Evolutionary conservation across 768 basidiomycete species (phyloP).

Genomic region (Boletus subcaerulescens): DNA sequence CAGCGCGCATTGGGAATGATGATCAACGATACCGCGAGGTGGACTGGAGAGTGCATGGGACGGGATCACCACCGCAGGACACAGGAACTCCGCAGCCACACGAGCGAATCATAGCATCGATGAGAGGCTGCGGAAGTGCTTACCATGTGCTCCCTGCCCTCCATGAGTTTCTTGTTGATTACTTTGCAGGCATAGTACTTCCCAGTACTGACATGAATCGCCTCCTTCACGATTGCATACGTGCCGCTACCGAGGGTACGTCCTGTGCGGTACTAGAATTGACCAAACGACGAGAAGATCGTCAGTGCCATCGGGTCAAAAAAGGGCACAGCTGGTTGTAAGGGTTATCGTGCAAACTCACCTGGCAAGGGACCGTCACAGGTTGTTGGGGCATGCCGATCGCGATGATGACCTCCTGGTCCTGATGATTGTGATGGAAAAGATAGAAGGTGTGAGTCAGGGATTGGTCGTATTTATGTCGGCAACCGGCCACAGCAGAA

Average conservation of each 20-base stretch:
- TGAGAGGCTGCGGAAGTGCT: slow-evolving; percentile 22
- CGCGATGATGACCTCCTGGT: slow-evolving; percentile 5
- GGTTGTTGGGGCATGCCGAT: slow-evolving; percentile 31
- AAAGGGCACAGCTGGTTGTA: background rate
- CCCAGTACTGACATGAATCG: slow-evolving; percentile 87
- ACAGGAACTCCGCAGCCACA: background rate
- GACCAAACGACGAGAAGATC: background rate
- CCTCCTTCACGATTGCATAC: slow-evolving; percentile 94
- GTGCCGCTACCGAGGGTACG: slow-evolving; percentile 89
- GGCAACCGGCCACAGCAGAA: slow-evolving; percentile 11
- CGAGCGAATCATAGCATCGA: slow-evolving; percentile 6
- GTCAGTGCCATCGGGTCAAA: slow-evolving; percentile 4
- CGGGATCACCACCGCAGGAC: slow-evolving; percentile 1
- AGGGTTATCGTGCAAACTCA: slow-evolving; percentile 16
- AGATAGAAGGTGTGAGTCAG: slow-evolving; percentile 7
- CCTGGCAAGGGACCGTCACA: slow-evolving; percentile 47
- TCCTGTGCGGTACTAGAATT: slow-evolving; percentile 75
- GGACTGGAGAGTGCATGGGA: background rate
- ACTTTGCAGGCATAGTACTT: slow-evolving; percentile 99
- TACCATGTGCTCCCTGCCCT: slow-evolving; percentile 97
- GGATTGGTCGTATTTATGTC: slow-evolving; percentile 15
- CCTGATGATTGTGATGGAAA: slow-evolving; percentile 14
- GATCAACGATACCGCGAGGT: slow-evolving; percentile 5
- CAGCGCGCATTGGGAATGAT: slow-evolving; percentile 2
- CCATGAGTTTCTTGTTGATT: slow-evolving; percentile 99